Conservation (phyloP, 768 basidiomycete genomes). For the Phylloporus rhodoxanthus region DNA sequence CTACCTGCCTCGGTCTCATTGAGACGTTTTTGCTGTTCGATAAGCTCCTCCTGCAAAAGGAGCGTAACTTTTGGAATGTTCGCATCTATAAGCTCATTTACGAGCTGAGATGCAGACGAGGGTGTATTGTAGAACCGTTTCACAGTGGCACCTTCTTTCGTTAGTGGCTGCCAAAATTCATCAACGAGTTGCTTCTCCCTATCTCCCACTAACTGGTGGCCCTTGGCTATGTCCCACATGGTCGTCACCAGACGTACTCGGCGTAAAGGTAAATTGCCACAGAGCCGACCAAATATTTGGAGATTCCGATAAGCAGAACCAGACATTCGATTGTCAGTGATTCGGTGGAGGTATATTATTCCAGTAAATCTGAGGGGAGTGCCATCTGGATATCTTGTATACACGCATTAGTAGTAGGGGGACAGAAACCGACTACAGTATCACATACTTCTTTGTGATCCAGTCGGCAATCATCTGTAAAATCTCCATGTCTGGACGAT, state of each 20-base stretch:
- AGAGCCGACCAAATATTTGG: conserved; percentile 31
- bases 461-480: conserved; percentile 11
- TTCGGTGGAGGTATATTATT: conserved; percentile 31
- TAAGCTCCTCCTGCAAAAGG: not conserved
- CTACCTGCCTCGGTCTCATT: not conserved
- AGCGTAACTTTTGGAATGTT: not conserved
- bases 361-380: conserved; percentile 20
- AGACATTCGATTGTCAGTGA: conserved; percentile 32
- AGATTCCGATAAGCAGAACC: conserved; percentile 29
- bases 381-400: conserved; percentile 5
- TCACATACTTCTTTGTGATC: conserved; percentile 15
- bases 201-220: conserved; percentile 1
- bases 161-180: conserved; percentile 21
- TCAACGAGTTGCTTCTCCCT: conserved; percentile 22
- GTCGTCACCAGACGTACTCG: conserved; percentile 35
- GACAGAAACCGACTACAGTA: not conserved
- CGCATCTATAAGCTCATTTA: not conserved
- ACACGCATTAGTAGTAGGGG: not conserved
- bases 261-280: conserved; percentile 26
- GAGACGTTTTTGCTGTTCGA: not conserved
- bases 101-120: not conserved
- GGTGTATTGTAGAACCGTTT: conserved; percentile 2
- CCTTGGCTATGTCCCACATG: conserved; percentile 31
- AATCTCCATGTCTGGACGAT: conserved; percentile 10
- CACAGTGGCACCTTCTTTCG: not conserved